These are phyloP conservation scores for Fusarium duplospermum DNA, from an alignment of 2,329 filamentous ascomycete species.

Conservation along the genomic window DNA sequence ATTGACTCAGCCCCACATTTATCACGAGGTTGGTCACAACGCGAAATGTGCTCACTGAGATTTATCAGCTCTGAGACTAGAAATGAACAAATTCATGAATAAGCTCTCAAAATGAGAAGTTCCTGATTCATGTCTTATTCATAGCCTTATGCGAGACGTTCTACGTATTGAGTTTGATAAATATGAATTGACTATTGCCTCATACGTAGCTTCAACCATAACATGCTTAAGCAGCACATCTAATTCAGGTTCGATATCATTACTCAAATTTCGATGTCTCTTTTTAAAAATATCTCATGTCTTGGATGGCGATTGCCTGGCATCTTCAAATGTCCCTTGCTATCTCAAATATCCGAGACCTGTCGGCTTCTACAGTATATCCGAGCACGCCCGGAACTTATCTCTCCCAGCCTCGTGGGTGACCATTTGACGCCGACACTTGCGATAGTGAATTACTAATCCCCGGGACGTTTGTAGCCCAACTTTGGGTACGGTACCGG, in stretches of 20 bases:
- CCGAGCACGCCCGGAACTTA: background rate
- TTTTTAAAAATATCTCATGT: background rate
- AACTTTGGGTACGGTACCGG: slow-evolving; percentile 22
- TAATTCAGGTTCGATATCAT: background rate
- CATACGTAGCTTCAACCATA: background rate
- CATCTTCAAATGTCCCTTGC: no score
- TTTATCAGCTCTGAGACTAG: background rate
- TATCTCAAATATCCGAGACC: background rate
- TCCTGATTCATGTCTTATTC: background rate
- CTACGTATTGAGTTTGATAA: background rate
- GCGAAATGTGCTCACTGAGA: background rate
- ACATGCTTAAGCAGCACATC: background rate
- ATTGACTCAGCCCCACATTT: slow-evolving; percentile 11
- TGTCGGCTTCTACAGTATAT: background rate
- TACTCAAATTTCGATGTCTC: background rate
- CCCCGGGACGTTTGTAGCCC: background rate
- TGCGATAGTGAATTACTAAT: background rate
- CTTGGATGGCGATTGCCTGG: background rate
- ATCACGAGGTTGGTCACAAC: background rate
- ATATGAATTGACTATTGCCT: background rate
- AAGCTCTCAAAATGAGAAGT: background rate
- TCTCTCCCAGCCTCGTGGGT: background rate
- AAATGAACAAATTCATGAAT: background rate
- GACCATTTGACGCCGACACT: background rate
- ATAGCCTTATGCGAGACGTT: background rate